phyloP scores from a whole-genome alignment of 1,284 basidiomycete species.

The Microbotryomycetes sp. region DNA sequence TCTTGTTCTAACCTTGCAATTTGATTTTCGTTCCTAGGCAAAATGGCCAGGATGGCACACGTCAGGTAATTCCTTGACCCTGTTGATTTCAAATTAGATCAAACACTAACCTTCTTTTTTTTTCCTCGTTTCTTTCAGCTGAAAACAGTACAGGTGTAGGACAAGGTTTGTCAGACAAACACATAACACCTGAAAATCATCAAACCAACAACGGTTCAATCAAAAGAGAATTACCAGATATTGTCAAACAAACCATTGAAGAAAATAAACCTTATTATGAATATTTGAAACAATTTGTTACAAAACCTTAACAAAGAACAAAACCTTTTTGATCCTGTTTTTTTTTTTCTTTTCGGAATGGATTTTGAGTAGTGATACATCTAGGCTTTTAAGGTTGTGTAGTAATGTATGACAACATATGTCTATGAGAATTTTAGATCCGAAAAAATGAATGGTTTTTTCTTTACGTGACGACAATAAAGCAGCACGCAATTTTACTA shows the following conservation, averaged over 20 bases:
- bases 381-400: no score
- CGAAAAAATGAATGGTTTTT: no score
- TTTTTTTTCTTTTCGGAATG: not conserved
- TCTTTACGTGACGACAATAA: no score
- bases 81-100: no score
- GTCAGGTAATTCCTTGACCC: not conserved
- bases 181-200: constrained; percentile 2
- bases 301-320: constrained; percentile 8
- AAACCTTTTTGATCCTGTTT: not conserved
- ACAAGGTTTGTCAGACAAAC: constrained; percentile 6
- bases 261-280: constrained; percentile 34
- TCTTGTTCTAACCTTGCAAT: not conserved
- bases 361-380: not conserved
- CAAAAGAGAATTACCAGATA: constrained; percentile 28
- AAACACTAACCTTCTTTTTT: no score
- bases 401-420: no score
- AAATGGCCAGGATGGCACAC: not conserved
- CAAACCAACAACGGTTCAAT: constrained; percentile 10
- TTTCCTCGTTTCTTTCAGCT: constrained; percentile 20
- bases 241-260: constrained; percentile 26
- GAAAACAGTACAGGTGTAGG: constrained; percentile 32
- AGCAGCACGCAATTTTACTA: no score
- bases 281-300: constrained; percentile 27
- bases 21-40: not conserved
- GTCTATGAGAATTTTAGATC: no score